Evolutionary conservation across 345 rosid genomes (phyloP).

Genomic region (Gossypium rotundifolium): DNA sequence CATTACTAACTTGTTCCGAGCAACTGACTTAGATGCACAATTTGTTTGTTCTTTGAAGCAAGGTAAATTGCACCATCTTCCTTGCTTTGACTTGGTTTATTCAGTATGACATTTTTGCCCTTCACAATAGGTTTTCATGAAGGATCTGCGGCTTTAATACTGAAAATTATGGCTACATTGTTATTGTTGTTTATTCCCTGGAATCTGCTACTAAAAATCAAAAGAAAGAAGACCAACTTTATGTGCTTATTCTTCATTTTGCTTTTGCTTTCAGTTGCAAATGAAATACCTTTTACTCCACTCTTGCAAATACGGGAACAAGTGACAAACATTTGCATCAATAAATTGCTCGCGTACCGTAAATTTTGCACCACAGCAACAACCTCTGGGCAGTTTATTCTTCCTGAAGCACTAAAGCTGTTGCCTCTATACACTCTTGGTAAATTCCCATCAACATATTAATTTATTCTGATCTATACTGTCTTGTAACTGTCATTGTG

Average conservation of each 20-base stretch:
- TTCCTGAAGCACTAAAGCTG: slow-evolving; percentile 96
- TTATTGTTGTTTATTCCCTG: not conserved
- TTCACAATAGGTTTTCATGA: not conserved
- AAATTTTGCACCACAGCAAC: slow-evolving; percentile 91
- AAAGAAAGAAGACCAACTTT: not conserved
- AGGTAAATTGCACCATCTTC: slow-evolving; percentile 41
- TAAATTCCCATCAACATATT: slow-evolving; percentile 19
- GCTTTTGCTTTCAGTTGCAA: slow-evolving; percentile 44
- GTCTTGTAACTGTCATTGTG: not conserved
- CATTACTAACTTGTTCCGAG: slow-evolving; percentile 80
- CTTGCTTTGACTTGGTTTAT: not conserved
- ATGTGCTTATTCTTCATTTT: slow-evolving; percentile 3
- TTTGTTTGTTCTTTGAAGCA: slow-evolving; percentile 94
- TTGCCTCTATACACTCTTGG: slow-evolving; percentile 88
- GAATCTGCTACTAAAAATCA: slow-evolving; percentile 2
- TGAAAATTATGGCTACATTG: not conserved
- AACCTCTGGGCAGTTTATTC: slow-evolving; percentile 88
- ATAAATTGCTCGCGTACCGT: slow-evolving; percentile 71
- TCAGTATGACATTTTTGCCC: not conserved
- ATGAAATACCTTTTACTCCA: slow-evolving; percentile 62
- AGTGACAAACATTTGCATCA: slow-evolving; percentile 63
- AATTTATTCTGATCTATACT: not conserved
- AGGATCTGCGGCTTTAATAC: not conserved
- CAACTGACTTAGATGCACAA: slow-evolving; percentile 92
- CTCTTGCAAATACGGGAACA: slow-evolving; percentile 61